A percentile compares a stretch with the other conserved stretches of the same genome.
These are phyloP conservation scores for Pseudodiploospora longispora DNA, from an alignment of 2,329 filamentous ascomycete genomes.

Conservation along the genomic window DNA sequence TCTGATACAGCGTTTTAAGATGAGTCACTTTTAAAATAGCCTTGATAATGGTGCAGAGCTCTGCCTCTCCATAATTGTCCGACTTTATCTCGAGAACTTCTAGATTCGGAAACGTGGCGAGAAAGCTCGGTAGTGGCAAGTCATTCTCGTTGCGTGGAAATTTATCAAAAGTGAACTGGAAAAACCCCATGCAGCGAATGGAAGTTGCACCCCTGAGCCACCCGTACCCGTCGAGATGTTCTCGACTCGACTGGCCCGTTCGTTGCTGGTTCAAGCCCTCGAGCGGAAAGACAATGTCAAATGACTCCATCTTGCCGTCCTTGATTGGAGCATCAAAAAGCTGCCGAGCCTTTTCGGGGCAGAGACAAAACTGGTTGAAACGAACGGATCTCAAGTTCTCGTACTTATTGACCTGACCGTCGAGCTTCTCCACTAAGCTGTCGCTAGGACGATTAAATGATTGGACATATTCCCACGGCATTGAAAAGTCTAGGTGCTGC, in stretches of 20 bases:
- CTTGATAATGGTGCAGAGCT: conserved; percentile 21
- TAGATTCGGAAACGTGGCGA: conserved; percentile 28
- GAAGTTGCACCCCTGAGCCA: conserved; percentile 28
- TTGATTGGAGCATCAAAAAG: conserved; percentile 19
- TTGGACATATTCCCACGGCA: conserved; percentile 9
- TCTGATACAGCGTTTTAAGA: conserved; percentile 26
- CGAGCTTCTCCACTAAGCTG: background rate
- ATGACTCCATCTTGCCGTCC: conserved; percentile 21
- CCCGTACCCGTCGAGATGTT: conserved; percentile 22
- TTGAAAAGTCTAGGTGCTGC: conserved; percentile 23
- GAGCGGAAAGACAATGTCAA: conserved; percentile 29
- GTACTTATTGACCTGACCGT: conserved; percentile 9
- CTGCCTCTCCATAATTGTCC: conserved; percentile 19
- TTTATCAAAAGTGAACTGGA: conserved; percentile 24
- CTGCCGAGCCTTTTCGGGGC: conserved; percentile 15
- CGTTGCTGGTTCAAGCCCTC: conserved; percentile 14
- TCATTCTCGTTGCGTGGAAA: conserved; percentile 21
- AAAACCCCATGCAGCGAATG: conserved; percentile 27
- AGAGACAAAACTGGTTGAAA: conserved; percentile 17
- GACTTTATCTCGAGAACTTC: conserved; percentile 28
- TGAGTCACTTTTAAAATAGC: conserved; percentile 23
- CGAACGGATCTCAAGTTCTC: conserved; percentile 20
- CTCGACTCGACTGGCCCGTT: conserved; percentile 17
- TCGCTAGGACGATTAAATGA: background rate
- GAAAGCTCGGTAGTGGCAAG: conserved; percentile 24